Conservation (phyloP, 495 filamentous ascomycete genomes). For the Hypoxylon subgilvum region DNA sequence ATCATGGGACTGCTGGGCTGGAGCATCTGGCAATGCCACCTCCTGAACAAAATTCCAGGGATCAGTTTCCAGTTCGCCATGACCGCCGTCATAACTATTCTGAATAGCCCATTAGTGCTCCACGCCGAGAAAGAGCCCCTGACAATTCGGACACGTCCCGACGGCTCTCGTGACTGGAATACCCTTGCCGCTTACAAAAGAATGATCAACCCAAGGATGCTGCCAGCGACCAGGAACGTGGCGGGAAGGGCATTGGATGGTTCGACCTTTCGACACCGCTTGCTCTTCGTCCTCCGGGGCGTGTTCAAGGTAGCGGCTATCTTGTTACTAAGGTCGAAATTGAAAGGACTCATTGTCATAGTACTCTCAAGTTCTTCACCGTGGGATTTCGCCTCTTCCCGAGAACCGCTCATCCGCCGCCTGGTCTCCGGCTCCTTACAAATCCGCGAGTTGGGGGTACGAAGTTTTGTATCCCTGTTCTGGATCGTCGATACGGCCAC, state of each 20-base stretch:
- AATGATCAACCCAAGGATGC: conserved; percentile 1
- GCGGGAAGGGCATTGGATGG: not conserved
- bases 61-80: conserved; percentile 8
- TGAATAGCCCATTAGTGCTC: conserved; percentile 1
- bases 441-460: not conserved
- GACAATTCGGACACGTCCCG: not conserved
- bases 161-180: not conserved
- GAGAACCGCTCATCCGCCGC: not conserved
- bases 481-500: not conserved
- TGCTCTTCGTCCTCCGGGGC: not conserved
- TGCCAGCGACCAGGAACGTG: not conserved
- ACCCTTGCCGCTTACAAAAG: not conserved
- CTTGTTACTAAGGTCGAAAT: not conserved
- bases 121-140: not conserved
- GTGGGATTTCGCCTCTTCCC: not conserved
- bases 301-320: not conserved
- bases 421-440: not conserved
- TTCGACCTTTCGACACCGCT: not conserved
- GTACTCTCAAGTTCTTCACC: not conserved
- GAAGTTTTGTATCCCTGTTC: not conserved
- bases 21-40: not conserved
- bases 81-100: conserved; percentile 3
- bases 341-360: not conserved
- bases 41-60: not conserved
- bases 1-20: not conserved